phyloP scores from a whole-genome alignment of 768 basidiomycete species.

The Boletus tomentosulus region DNA sequence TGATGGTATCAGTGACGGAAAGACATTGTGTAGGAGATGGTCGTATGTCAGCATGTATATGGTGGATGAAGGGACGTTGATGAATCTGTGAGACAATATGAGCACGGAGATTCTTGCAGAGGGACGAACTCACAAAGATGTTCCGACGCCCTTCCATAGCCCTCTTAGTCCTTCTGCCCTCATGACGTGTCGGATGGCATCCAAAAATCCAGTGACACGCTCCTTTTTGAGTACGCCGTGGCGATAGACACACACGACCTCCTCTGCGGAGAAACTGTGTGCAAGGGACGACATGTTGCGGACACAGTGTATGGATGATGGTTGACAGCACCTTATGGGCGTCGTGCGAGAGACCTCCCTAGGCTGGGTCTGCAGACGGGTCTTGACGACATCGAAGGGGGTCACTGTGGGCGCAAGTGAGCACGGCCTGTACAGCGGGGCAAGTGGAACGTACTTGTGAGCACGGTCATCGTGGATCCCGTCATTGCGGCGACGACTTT shows the following conservation, averaged over 20 bases:
- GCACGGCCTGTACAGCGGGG: constrained; percentile 1
- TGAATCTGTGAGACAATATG: constrained; percentile 48
- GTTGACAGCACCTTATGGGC: constrained; percentile 66
- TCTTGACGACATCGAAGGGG: constrained; percentile 98
- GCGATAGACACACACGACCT: constrained; percentile 79
- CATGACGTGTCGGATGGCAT: constrained; percentile 78
- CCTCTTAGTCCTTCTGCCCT: constrained; percentile 78
- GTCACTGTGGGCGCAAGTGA: constrained; percentile 69
- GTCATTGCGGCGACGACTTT: constrained; percentile 77
- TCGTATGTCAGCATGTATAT: constrained; percentile 97
- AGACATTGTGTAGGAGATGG: constrained; percentile 61
- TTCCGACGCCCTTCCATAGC: constrained; percentile 94
- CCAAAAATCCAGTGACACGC: constrained; percentile 79
- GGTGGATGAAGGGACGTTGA: constrained; percentile 89
- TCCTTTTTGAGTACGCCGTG: constrained; percentile 64
- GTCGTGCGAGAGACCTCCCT: constrained; percentile 48
- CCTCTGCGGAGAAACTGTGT: constrained; percentile 50
- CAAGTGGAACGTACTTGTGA: constrained; percentile 60
- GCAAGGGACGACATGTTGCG: constrained; percentile 76
- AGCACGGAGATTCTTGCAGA: neutral
- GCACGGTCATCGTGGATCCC: constrained; percentile 75
- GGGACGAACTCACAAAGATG: constrained; percentile 62
- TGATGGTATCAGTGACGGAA: constrained; percentile 59
- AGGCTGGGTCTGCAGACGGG: constrained; percentile 92
- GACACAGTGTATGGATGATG: constrained; percentile 48